Evolutionary conservation across 768 basidiomycete species (phyloP).

Genomic region (Xerocomus potaroensis): DNA sequence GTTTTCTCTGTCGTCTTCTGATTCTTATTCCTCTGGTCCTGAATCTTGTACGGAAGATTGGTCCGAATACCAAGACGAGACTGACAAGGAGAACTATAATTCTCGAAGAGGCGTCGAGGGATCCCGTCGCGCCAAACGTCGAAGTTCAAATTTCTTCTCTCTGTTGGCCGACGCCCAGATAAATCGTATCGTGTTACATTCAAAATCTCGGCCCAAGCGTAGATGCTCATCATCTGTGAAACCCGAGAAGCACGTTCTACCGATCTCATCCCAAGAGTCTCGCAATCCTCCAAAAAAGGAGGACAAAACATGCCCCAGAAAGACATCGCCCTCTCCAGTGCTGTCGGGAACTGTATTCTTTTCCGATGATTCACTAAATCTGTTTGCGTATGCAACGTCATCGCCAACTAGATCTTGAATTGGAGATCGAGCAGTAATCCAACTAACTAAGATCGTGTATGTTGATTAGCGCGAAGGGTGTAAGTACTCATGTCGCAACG

Average conservation of each 20-base stretch:
- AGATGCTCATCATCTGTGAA: constrained; percentile 12
- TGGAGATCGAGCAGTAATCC: not conserved
- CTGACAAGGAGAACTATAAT: constrained; percentile 20
- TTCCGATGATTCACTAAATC: constrained; percentile 50
- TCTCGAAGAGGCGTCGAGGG: constrained; percentile 2
- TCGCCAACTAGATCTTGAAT: constrained; percentile 25
- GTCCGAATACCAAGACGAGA: constrained; percentile 20
- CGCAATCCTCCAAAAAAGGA: constrained; percentile 5
- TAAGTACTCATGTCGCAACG: too few relatives aligned
- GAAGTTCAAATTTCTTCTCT: constrained; percentile 34
- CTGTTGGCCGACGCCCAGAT: constrained; percentile 38
- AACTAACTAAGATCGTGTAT: not conserved
- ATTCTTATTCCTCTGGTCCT: constrained; percentile 8
- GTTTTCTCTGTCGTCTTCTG: constrained; percentile 10
- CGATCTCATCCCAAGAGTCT: constrained; percentile 7
- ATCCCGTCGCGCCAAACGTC: constrained; percentile 13
- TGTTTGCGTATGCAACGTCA: constrained; percentile 39
- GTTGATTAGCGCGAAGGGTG: too few relatives aligned
- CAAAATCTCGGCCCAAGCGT: constrained; percentile 6
- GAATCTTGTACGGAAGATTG: constrained; percentile 18
- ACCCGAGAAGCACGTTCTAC: constrained; percentile 11
- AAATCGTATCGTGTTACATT: constrained; percentile 35
- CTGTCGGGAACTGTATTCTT: constrained; percentile 11
- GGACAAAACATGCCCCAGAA: constrained; percentile 4
- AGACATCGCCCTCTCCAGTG: not conserved